Conservation (phyloP, 1,284 basidiomycete genomes). For the Xanthoconium separans region DNA sequence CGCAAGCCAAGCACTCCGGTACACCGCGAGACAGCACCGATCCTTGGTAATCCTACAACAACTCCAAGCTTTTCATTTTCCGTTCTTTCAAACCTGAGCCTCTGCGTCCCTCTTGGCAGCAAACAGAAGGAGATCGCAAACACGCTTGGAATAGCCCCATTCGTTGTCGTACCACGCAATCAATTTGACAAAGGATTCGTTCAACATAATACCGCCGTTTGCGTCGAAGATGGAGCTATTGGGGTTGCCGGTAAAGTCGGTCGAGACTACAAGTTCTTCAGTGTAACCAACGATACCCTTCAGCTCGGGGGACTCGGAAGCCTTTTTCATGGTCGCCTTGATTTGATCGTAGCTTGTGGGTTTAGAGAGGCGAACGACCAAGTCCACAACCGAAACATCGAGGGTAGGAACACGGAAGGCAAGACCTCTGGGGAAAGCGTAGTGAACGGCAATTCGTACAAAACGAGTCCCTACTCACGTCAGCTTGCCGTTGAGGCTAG, state of each 20-base stretch:
- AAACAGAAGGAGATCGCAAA: constrained; percentile 87
- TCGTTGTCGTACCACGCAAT: constrained; percentile 97
- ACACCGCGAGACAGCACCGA: constrained; percentile 8
- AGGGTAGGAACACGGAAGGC: constrained; percentile 97
- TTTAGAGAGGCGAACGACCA: constrained; percentile 94
- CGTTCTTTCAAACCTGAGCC: constrained; percentile 20
- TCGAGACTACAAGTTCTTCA: constrained; percentile 92
- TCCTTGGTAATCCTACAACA: constrained; percentile 19
- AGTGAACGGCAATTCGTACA: background rate
- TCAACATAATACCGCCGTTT: constrained; percentile 90
- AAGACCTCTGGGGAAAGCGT: constrained; percentile 64
- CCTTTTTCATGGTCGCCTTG: constrained; percentile 85
- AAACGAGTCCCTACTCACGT: constrained; percentile 34
- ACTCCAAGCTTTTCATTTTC: background rate
- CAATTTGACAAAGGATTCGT: constrained; percentile 93
- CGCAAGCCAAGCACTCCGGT: constrained; percentile 4
- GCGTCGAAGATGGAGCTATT: constrained; percentile 92
- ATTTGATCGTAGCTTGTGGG: constrained; percentile 85
- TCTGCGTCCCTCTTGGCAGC: constrained; percentile 72
- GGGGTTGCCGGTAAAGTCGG: constrained; percentile 85
- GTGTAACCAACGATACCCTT: constrained; percentile 95
- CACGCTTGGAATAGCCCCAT: constrained; percentile 95
- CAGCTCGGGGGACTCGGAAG: constrained; percentile 62
- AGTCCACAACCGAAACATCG: constrained; percentile 98
- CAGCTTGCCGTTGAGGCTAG: constrained; percentile 95